Evolutionary conservation across 2,329 filamentous ascomycete genomes (phyloP).

Genomic region (Alternaria atra): DNA sequence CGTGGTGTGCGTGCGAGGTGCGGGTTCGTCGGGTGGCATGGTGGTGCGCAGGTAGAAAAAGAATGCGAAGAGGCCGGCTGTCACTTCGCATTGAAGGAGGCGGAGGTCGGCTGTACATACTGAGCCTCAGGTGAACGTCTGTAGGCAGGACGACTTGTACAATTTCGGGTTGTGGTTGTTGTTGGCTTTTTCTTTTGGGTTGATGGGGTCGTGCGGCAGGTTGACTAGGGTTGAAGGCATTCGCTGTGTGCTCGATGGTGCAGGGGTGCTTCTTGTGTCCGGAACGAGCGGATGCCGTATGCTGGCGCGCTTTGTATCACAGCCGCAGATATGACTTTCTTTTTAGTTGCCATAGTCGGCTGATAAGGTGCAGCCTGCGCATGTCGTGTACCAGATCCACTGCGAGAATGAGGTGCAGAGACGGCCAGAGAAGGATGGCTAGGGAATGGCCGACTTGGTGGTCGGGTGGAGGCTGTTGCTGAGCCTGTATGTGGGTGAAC

Average conservation of each 20-base stretch:
- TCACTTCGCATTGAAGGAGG: conserved; percentile 45
- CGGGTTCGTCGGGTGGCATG: conserved; percentile 35
- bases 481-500: conserved; percentile 26
- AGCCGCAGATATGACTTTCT: conserved; percentile 18
- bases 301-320: conserved; percentile 25
- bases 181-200: conserved; percentile 38
- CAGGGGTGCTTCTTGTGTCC: conserved; percentile 21
- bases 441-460: conserved; percentile 37
- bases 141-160: conserved; percentile 11
- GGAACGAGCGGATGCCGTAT: conserved; percentile 31
- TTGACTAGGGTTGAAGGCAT: conserved; percentile 17
- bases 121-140: conserved; percentile 10
- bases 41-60: conserved; percentile 38
- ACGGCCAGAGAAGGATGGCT: conserved; percentile 29
- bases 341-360: conserved; percentile 23
- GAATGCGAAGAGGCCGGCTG: conserved; percentile 42
- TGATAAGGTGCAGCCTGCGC: conserved; percentile 31
- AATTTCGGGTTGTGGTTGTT: conserved; percentile 22
- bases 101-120: conserved; percentile 28
- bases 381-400: conserved; percentile 42
- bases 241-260: conserved; percentile 13
- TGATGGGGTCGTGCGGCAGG: conserved; percentile 18
- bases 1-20: conserved; percentile 37
- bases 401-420: conserved; percentile 36
- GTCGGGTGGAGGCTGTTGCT: conserved; percentile 29